Base-by-base conservation (phyloP, 306 rosid genomes). In the Potentilla sterilis region DNA sequence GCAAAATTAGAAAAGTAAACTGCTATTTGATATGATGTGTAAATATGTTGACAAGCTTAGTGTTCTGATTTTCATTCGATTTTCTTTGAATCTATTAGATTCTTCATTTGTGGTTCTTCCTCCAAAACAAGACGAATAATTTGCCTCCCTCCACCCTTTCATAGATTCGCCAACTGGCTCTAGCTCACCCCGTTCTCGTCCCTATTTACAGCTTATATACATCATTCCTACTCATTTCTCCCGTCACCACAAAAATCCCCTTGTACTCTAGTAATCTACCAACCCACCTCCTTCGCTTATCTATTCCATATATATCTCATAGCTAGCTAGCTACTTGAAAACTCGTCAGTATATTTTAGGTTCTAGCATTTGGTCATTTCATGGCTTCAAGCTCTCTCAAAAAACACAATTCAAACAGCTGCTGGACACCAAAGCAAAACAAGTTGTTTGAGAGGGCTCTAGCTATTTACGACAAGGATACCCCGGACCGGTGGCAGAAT, bases 301-400 rank as follows among this genome's bases (percentile, higher is more conserved):
- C 14, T n/a, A 55, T 55, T 55, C 34, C 34, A 55, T 21, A 21
- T 21, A 55, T 21, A 21, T 21, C 28, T 54, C 61, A 51, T 28
- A 28, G 28, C 28, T 51, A 51, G 22, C 62, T n/a, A n/a, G 32
- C 61, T 55, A 55, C 32, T 55, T 55, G 62, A 55, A 49, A 49
- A 21, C 62, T 55, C 32, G 24, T 21, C 14, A 52, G 58, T 19
- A 2, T 52, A 55, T 21, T 28, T 28, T 55, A 55, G 62, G 7
- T 9, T 22, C 6, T 9, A 55, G 34, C 32, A 55, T 55, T 22
- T 55, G 52, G 40, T 40, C 43, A 54, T 61, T 24, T 14, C 2
- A 90, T 88, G 96, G 90, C 89, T 1, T 87, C 94, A 76, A 82
- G 85, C 77, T 84, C 95, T 67, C 80, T 80, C 1, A 84, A 69